Evolutionary conservation across 495 filamentous ascomycete species (phyloP), one percentile per base, ranked within the genome.

Genomic region (Podospora pseudopauciseta): DNA sequence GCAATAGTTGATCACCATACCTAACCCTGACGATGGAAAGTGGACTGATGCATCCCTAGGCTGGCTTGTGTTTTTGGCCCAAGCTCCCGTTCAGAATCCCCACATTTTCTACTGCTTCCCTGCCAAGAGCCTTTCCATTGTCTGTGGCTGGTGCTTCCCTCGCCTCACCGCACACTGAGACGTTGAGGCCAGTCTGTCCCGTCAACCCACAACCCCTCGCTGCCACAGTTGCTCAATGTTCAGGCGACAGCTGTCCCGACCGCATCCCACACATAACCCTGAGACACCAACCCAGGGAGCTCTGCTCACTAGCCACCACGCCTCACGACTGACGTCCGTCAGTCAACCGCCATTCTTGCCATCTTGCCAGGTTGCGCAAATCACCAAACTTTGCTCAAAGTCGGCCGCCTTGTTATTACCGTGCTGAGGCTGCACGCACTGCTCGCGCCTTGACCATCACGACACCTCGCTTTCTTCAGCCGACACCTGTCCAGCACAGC

Each of bases 181-280:
- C 39, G 5, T 68, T 74, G 63, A 72, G 74, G 74, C 74, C 74
- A 76, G 74, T 69, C 67, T 74, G 74, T 70, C 39, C 39, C 39
- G 39, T 70, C 70, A 73, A 20, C 13, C 55, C 67, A 20, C 64
- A 65, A 64, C 68, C 68, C 71, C 72, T 70, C 70, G 64, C 66
- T 65, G 39, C 70, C 70, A 68, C 66, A 64, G 56, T 20, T 67
- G 70, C 19, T 27, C 58, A 70, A 65, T 1, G 68, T 26, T 60
- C 39, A 61, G n/a, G 59, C 62, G 65, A 54, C 62, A 68, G 68
- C 69, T 71, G 63, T 28, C 32, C 32, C 11, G 9, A 30, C 30
- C n/a, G 27, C n/a, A 13, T 13, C 39, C 39, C 39, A 49, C 39
- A 49, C 39, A 32, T 57, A 67, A 68, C 69, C 66, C 66, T 71